Percentiles rank a stretch among this genome's conserved stretches.
These are phyloP conservation scores for Albugo laibachii DNA, from an alignment of 352 stramenopile species.

Conservation along the genomic window DNA sequence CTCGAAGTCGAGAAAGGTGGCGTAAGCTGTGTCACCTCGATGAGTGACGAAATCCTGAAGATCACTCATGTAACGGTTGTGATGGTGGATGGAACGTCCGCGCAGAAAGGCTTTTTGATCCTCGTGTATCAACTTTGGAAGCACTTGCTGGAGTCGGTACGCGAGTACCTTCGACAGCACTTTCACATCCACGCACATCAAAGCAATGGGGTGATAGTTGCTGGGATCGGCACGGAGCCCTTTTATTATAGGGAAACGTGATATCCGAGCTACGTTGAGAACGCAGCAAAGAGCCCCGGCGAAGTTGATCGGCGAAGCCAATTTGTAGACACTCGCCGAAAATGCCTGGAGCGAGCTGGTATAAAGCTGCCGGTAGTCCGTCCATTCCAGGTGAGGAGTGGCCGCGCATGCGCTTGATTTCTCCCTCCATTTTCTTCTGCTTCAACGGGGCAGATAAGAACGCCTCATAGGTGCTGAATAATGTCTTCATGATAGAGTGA, in stretches of 20 bases:
- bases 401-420: neutral
- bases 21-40: neutral
- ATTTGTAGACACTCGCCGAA: slow-evolving; percentile 9
- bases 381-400: neutral
- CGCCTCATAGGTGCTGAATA: neutral
- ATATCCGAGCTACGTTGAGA: slow-evolving; percentile 7
- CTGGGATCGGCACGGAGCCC: neutral
- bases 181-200: slow-evolving; percentile 13
- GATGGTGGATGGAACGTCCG: slow-evolving; percentile 5
- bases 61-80: slow-evolving; percentile 6
- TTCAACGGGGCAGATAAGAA: neutral
- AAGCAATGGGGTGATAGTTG: slow-evolving; percentile 1
- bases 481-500: neutral
- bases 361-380: slow-evolving; percentile 10
- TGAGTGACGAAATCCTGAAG: slow-evolving; percentile 5
- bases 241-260: slow-evolving; percentile 9
- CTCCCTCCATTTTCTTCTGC: neutral
- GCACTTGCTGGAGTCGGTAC: neutral
- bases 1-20: neutral
- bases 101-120: slow-evolving; percentile 5
- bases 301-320: slow-evolving; percentile 8
- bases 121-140: slow-evolving; percentile 3
- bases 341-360: slow-evolving; percentile 6
- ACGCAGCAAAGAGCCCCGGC: slow-evolving; percentile 5
- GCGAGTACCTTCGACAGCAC: slow-evolving; percentile 6